Evolutionary conservation across 352 stramenopile species (phyloP).

Genomic region (Blastocystis sp.): DNA sequence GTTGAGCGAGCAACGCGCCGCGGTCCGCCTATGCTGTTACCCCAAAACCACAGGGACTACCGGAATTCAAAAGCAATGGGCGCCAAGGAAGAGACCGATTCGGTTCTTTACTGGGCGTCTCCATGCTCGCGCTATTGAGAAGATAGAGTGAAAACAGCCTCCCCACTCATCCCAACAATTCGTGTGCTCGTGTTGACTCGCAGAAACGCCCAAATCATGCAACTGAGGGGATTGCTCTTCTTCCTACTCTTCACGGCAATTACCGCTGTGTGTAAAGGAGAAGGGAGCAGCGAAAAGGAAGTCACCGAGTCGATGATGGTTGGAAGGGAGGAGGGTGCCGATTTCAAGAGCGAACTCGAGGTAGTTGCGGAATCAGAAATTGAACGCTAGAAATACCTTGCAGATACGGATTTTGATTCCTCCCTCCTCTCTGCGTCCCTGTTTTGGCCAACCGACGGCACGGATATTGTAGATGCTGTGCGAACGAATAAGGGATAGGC

Average conservation of each 20-base stretch:
- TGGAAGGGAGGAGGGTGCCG: neutral
- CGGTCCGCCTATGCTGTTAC: conserved; percentile 8
- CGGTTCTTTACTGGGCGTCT: neutral
- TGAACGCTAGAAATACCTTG: too few species aligned
- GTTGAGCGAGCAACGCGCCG: conserved; percentile 1
- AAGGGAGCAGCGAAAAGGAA: neutral
- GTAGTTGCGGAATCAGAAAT: too few species aligned
- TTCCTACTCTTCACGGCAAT: neutral
- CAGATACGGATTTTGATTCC: too few species aligned
- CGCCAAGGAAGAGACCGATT: neutral
- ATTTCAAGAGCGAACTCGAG: too few species aligned
- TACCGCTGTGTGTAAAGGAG: neutral
- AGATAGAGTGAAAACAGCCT: neutral
- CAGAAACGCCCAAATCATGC: neutral
- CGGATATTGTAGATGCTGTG: neutral
- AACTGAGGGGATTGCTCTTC: neutral
- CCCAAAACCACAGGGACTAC: neutral
- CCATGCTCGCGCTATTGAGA: neutral
- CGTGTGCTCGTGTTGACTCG: neutral
- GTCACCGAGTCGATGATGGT: neutral
- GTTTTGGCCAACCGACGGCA: neutral
- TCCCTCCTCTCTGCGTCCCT: neutral
- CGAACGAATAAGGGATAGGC: neutral
- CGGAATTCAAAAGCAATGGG: neutral
- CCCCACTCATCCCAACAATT: conserved; percentile 1